Evolutionary conservation across 306 rosid species (phyloP), one percentile per base, ranked within the genome.

Genomic region (Dryas alaskensis): DNA sequence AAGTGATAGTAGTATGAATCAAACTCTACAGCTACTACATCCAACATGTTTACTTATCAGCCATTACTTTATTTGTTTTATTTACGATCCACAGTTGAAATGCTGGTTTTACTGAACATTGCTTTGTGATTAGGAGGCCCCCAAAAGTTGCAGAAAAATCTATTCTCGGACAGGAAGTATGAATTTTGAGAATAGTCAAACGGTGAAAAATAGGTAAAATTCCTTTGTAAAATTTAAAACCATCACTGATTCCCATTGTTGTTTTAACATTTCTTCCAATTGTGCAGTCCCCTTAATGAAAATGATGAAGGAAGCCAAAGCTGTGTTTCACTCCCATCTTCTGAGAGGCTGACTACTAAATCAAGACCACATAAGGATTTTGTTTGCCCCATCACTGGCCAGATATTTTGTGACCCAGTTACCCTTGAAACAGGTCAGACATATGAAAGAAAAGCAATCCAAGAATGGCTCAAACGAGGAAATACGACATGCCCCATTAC

Each of bases 351-450:
- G 50, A 69, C 55, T n/a, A 47, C 75, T 53, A 81, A 60, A 63
- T 73, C 87, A 57, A 89, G 88, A 83, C 94, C 94, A 40, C 94
- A 96, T 7, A 89, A 91, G 85, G 97, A 93, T 81, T 93, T 93
- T 60, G 92, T 93, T 44, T 93, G 98, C 55, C 90, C 96, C 46
- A 91, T 93, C 80, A 93, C 96, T 31, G 86, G 97, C 69, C 97
- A 93, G 73, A 85, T 88, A 69, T 91, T 93, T 74, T 40, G 81
- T 79, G 97, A 93, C 67, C 94, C 98, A 45, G 98, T 93, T 50
- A 93, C 98, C 67, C 97, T 93, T 71, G 98, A 93, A 84, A 93
- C 98, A 19, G 97, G 98, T 17, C 97, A 93, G 84, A 93, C 97
- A 61, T 93, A 83, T 74, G 98, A 93, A 85, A 85, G 94, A 81